Percentiles rank a stretch among this genome's conserved stretches.
These are phyloP conservation scores for Schwanniomyces yamadae DNA, from an alignment of 805 yeast genomes.

Conservation along the genomic window DNA sequence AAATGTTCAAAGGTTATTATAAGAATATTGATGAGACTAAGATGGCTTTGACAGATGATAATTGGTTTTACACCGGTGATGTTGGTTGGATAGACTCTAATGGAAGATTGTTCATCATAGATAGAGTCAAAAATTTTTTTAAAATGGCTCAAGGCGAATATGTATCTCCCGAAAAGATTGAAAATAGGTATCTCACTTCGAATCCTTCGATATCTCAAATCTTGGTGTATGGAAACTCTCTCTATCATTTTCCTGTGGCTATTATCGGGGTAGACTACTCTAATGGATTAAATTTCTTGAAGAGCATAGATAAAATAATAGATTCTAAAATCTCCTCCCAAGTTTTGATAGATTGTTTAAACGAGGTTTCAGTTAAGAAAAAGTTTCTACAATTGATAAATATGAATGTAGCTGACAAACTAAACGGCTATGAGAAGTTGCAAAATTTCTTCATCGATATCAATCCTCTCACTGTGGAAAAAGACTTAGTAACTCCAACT, in stretches of 20 bases:
- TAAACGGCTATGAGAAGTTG: conserved; percentile 31
- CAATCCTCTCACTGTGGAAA: conserved; percentile 46
- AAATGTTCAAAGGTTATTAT: conserved; percentile 55
- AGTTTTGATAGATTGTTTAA: conserved; percentile 13
- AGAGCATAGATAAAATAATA: conserved; percentile 12
- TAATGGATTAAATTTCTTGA: conserved; percentile 17
- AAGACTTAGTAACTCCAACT: conserved; percentile 67
- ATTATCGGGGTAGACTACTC: conserved; percentile 59
- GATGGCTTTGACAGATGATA: conserved; percentile 51
- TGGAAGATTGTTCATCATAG: conserved; percentile 63
- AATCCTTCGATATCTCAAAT: conserved; percentile 52
- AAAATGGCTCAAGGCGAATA: conserved; percentile 56
- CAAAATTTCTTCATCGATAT: conserved; percentile 27
- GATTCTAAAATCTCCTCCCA: conserved; percentile 9
- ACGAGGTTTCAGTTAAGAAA: conserved; percentile 16
- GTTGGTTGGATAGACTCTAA: conserved; percentile 50
- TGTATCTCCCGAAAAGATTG: conserved; percentile 75
- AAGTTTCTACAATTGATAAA: conserved; percentile 24
- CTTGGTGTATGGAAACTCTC: conserved; percentile 64
- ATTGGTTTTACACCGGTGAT: conserved; percentile 66
- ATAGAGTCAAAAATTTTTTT: conserved; percentile 78
- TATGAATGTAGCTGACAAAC: conserved; percentile 13
- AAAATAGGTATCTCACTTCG: conserved; percentile 56
- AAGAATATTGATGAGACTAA: conserved; percentile 56
- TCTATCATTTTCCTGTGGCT: conserved; percentile 56